Conservation (phyloP, 1,284 basidiomycete species). For the Meira miltonrushii region DNA sequence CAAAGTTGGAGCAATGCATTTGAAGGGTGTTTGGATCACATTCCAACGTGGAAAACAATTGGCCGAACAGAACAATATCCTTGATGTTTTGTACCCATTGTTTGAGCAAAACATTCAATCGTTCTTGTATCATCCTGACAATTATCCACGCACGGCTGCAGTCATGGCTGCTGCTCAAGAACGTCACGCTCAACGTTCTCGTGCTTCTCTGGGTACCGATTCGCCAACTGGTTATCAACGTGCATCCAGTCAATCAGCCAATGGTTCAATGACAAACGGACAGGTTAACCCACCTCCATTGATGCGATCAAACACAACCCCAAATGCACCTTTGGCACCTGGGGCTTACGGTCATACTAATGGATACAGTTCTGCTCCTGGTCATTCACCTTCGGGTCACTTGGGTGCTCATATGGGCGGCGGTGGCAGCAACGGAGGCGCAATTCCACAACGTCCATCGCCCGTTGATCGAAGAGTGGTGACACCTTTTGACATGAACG, state of each 20-base stretch:
- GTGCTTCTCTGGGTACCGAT: neutral
- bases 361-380: no score
- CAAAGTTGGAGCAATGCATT: constrained; percentile 52
- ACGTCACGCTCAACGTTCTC: constrained; percentile 37
- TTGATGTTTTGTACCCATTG: constrained; percentile 49
- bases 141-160: constrained; percentile 49
- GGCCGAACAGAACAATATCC: constrained; percentile 49
- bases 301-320: constrained; percentile 39
- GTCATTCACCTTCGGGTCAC: no score
- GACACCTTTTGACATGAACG: no score
- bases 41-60: constrained; percentile 50
- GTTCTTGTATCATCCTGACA: constrained; percentile 52
- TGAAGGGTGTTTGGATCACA: constrained; percentile 53
- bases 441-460: no score
- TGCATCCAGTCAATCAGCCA: constrained; percentile 4
- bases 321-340: constrained; percentile 1
- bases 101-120: constrained; percentile 52
- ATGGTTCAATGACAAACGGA: neutral
- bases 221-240: constrained; percentile 4
- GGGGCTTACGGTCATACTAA: neutral
- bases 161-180: constrained; percentile 51
- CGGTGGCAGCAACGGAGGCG: no score
- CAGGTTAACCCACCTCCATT: constrained; percentile 25
- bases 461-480: no score
- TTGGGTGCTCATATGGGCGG: no score